These are phyloP conservation scores for Orbilia quercus DNA, from an alignment of 2,329 filamentous ascomycete genomes.

Conservation along the genomic window DNA sequence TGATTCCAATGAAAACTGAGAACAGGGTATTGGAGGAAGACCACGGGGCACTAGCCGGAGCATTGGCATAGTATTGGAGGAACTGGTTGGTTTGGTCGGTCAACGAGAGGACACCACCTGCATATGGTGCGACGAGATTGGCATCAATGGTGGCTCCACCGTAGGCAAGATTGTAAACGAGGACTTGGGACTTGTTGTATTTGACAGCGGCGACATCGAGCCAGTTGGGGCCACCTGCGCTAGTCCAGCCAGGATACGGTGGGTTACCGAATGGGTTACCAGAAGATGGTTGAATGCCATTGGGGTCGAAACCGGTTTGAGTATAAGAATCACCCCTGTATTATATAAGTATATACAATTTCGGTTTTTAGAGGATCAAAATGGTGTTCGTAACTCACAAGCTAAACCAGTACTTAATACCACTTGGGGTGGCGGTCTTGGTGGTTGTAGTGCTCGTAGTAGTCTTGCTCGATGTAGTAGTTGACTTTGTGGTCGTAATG, in stretches of 20 bases:
- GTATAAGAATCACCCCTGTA: constrained; percentile 71
- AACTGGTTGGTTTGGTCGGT: constrained; percentile 68
- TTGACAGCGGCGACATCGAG: constrained; percentile 66
- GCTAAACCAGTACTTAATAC: constrained; percentile 49
- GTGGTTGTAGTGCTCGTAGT: constrained; percentile 34
- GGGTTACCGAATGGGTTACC: constrained; percentile 73
- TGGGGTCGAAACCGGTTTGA: constrained; percentile 70
- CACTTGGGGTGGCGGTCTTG: constrained; percentile 22
- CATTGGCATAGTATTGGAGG: constrained; percentile 64
- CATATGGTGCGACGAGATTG: constrained; percentile 67
- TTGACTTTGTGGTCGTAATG: constrained; percentile 22
- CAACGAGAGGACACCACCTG: constrained; percentile 66
- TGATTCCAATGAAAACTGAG: constrained; percentile 69
- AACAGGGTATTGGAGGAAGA: constrained; percentile 64
- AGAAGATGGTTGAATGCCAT: constrained; percentile 67
- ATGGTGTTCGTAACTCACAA: constrained; percentile 32
- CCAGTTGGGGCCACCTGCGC: constrained; percentile 68
- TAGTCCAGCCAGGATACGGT: constrained; percentile 67
- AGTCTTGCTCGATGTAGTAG: constrained; percentile 23
- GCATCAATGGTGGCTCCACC: constrained; percentile 69
- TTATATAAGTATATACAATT: too few relatives aligned
- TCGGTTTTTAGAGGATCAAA: too few relatives aligned
- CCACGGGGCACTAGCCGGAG: constrained; percentile 64
- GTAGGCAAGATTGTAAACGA: constrained; percentile 69
- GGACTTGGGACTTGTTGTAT: constrained; percentile 66